Base-by-base conservation (phyloP, 2,329 filamentous ascomycete species). In the Phialemonium atrogriseum region DNA sequence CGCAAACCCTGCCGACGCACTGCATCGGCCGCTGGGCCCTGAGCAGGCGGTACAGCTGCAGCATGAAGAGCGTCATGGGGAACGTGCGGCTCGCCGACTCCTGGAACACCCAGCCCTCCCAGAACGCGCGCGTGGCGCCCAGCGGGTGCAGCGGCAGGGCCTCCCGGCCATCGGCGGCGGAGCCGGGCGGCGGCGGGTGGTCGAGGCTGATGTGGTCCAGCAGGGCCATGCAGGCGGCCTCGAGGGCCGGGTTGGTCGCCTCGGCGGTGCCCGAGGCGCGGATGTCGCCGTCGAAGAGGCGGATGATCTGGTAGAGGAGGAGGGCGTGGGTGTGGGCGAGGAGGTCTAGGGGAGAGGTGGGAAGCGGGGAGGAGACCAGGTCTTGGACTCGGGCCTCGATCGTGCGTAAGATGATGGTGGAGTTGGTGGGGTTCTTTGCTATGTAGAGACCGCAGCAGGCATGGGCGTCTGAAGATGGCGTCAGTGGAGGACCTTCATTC, bases 71-170 rank as follows among this genome's bases (percentile, higher is more conserved):
- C 0, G 60, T 47, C 10, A 68, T 52, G 2, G 75, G 49, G 1
- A 68, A 52, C 0, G 70, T 75, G 11, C 71, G 63, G 3, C 70
- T 59, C 1, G 62, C 54, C 1, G 69, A 73, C 44, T 77, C 71
- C 9, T 70, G 59, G 13, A 73, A 54, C 3, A 70, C 50, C 66
- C 67, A 77, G 2, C 56, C 52, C 7, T 51, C 46, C 70, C 70
- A 77, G 26, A 67, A 67, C 1, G 54, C 40, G 12, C 54, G 56
- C 2, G 60, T 58, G 1, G 58, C 52, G 8, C 56, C 57, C 4
- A 70, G 43, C 0, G 62, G 52, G 35, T 51, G 51, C 11, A 54
- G 30, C 7, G 48, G 48, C 5, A 62, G 37, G 0, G 50, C 33
- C 11, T 32, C 24, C 3, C 20, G 18, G 2, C 43, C 41, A 17